These are phyloP conservation scores for Leccinum incarnatum DNA, from an alignment of 768 basidiomycete genomes.

Conservation along the genomic window DNA sequence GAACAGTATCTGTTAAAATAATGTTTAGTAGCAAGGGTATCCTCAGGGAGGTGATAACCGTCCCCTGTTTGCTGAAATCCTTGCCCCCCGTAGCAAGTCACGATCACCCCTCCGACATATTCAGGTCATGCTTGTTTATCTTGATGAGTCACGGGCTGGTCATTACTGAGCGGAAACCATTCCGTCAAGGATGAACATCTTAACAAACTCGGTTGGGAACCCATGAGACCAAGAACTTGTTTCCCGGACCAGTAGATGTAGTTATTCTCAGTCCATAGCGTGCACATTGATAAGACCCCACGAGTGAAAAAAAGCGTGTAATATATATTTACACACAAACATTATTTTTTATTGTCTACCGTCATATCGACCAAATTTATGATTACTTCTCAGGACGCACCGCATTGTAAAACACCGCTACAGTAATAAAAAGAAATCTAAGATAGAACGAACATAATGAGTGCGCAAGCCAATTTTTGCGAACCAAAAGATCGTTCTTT, in stretches of 20 bases:
- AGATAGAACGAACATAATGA: conserved; percentile 16
- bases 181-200: conserved; percentile 36
- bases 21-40: conserved; percentile 26
- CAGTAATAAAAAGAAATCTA: conserved; percentile 4
- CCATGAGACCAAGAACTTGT: conserved; percentile 27
- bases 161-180: conserved; percentile 20
- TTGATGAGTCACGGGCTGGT: conserved; percentile 1
- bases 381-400: background rate
- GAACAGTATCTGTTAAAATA: conserved; percentile 28
- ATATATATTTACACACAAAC: conserved; percentile 1
- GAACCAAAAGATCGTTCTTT: background rate
- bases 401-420: background rate
- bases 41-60: conserved; percentile 32
- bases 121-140: background rate
- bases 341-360: conserved; percentile 1
- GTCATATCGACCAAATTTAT: background rate
- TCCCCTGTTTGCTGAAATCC: conserved; percentile 33
- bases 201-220: conserved; percentile 40
- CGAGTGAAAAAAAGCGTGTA: background rate
- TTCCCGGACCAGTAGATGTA: conserved; percentile 3
- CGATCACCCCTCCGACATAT: background rate
- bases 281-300: background rate
- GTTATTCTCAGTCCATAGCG: background rate
- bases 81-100: conserved; percentile 35
- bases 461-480: background rate